phyloP scores from a whole-genome alignment of 2,329 filamentous ascomycete genomes.

The Byssoonygena ceratinophila region DNA sequence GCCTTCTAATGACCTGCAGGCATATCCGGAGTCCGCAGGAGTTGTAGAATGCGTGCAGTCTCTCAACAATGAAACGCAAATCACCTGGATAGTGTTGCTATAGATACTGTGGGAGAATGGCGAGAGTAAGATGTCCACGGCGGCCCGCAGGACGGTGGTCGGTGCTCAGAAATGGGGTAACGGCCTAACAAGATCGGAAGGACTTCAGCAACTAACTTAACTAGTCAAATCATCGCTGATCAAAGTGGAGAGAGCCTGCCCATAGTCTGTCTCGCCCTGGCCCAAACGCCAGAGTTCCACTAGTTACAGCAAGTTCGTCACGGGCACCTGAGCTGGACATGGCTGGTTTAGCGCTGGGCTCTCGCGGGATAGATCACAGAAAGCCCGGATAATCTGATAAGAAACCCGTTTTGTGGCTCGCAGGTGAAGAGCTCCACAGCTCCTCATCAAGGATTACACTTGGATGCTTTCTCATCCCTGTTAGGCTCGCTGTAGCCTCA shows the following conservation, averaged over 20 bases:
- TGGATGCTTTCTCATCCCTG: too few species aligned
- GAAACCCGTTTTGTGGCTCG: too few species aligned
- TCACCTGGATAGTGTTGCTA: too few species aligned
- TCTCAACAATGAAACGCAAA: too few species aligned
- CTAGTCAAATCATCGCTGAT: not conserved
- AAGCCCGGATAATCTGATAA: too few species aligned
- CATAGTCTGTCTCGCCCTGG: not conserved
- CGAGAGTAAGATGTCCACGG: too few species aligned
- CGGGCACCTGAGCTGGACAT: not conserved
- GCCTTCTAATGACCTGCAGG: not conserved
- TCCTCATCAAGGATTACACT: too few species aligned
- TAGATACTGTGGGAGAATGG: too few species aligned
- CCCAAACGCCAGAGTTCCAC: not conserved
- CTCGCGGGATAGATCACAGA: not conserved
- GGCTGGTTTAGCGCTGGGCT: not conserved
- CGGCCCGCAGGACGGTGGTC: not conserved
- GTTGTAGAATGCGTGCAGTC: not conserved
- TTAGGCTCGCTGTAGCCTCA: too few species aligned
- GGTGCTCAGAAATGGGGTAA: not conserved
- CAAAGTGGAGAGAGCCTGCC: slow-evolving; percentile 2
- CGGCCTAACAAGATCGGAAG: too few species aligned
- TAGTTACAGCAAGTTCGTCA: not conserved
- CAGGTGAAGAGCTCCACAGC: too few species aligned
- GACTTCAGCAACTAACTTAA: too few species aligned
- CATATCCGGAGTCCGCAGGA: not conserved